phyloP scores from a whole-genome alignment of 331 rosid species.

The Quercus phellos region DNA sequence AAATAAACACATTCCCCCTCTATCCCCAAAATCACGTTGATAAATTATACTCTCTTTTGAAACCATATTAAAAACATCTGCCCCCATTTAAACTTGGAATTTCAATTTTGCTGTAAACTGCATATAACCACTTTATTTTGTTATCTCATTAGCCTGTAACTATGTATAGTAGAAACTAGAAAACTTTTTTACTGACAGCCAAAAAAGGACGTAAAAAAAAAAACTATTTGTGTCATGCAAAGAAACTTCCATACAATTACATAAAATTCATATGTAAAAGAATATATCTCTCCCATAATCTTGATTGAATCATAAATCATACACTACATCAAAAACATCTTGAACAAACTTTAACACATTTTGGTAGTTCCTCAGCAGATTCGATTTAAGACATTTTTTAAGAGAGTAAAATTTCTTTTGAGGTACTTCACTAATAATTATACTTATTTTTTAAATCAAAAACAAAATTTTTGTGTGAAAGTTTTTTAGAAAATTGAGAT shows the following conservation, averaged over 20 bases:
- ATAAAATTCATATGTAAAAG: not conserved
- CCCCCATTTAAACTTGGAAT: not conserved
- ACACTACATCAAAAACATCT: not conserved
- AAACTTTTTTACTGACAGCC: not conserved
- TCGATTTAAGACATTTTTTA: not conserved
- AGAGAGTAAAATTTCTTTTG: not conserved
- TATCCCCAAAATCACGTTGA: not conserved
- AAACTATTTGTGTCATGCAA: not conserved
- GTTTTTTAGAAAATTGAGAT: not conserved
- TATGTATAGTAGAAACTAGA: not conserved
- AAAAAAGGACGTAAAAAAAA: too few species aligned
- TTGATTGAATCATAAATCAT: not conserved
- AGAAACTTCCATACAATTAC: not conserved
- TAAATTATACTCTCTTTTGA: not conserved
- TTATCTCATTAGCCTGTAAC: not conserved
- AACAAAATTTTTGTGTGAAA: not conserved
- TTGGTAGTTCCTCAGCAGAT: not conserved
- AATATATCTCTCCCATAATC: not conserved
- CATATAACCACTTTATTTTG: not conserved
- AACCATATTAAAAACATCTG: not conserved
- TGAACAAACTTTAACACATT: not conserved
- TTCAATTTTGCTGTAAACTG: not conserved
- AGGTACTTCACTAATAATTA: not conserved
- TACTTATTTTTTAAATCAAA: not conserved
- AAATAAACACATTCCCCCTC: not conserved